Conservation (phyloP, 139 green algal species). For the Chlamydomonas applanata region DNA sequence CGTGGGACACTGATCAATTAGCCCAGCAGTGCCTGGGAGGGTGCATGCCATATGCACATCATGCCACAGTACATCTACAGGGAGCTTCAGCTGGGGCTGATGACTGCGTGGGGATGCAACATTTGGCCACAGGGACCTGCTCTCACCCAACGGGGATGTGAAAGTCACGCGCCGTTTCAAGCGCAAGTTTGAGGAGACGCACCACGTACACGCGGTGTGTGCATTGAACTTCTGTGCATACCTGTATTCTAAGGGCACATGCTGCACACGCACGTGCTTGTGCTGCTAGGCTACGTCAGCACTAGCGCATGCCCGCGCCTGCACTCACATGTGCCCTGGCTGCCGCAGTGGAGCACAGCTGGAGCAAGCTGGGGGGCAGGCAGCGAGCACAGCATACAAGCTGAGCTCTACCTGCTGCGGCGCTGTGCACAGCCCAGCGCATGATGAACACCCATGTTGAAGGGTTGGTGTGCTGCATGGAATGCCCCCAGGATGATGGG, state of each 20-base stretch:
- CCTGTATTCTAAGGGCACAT: background rate
- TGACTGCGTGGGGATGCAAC: no score
- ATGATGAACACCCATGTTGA: no score
- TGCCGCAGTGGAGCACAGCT: background rate
- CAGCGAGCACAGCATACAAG: background rate
- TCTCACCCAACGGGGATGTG: constrained; percentile 40
- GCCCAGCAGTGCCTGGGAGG: no score
- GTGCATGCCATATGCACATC: no score
- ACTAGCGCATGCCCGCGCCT: no score
- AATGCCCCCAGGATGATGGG: constrained; percentile 43
- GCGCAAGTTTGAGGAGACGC: constrained; percentile 72
- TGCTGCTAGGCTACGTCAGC: constrained; percentile 27
- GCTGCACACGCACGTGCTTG: background rate
- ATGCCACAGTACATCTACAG: no score
- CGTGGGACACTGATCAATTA: no score
- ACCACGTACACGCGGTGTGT: constrained; percentile 55
- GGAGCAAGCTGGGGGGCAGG: background rate
- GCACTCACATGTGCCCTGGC: no score
- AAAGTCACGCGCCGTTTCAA: constrained; percentile 86
- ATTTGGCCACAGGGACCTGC: constrained; percentile 39
- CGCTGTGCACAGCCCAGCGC: no score
- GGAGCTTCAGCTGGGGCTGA: no score
- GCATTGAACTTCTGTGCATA: background rate
- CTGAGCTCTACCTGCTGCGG: no score
- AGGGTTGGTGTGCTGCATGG: no score